Conservation (phyloP, 192 early-diverging fungal species). For the Umbelopsis sp. region DNA sequence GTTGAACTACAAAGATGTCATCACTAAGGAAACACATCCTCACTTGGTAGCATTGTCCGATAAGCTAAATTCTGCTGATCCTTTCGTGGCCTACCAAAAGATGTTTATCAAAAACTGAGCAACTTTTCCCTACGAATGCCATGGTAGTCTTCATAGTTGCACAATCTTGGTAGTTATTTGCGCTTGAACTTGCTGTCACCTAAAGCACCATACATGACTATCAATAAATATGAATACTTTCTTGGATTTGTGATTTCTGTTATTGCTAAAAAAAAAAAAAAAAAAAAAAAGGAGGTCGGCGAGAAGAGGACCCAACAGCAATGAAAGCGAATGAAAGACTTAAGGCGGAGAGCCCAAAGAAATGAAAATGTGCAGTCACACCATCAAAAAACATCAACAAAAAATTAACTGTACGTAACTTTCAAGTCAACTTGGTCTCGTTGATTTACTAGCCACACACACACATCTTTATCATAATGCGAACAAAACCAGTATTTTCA, state of each 20-base stretch:
- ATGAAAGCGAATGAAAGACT: no score
- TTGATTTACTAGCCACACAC: neutral
- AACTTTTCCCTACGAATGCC: neutral
- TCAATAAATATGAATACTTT: no score
- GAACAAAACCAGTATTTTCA: constrained; percentile 37
- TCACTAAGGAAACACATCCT: constrained; percentile 14
- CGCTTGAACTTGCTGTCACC: no score
- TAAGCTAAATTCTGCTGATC: neutral
- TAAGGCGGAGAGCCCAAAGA: no score
- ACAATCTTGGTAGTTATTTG: no score
- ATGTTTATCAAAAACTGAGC: neutral
- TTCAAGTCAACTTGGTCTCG: neutral
- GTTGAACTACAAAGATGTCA: neutral
- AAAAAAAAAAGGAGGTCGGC: no score
- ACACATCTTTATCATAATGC: constrained; percentile 11
- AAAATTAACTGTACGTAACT: neutral
- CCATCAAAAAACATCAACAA: neutral
- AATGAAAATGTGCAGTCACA: no score
- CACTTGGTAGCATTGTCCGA: neutral
- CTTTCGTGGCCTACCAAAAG: neutral
- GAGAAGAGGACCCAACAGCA: no score
- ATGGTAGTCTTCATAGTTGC: no score
- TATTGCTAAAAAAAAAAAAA: no score
- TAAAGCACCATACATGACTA: no score
- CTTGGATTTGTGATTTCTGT: no score